phyloP scores from a whole-genome alignment of 2,329 filamentous ascomycete genomes.

The Aspergillus sp. region DNA sequence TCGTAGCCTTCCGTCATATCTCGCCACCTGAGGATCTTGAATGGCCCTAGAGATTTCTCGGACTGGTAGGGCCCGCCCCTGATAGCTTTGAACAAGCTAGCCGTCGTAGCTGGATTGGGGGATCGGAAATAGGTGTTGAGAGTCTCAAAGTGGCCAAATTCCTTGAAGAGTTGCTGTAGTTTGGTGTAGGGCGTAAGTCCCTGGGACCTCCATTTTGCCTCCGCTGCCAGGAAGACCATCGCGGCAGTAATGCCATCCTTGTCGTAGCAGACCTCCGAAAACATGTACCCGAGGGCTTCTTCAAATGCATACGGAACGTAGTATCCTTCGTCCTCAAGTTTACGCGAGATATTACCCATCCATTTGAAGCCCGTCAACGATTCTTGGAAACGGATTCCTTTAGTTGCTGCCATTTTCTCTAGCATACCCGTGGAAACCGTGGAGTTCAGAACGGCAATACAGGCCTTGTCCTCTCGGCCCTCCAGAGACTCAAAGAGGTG shows the following conservation, averaged over 20 bases:
- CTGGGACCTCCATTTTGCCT: slow-evolving; percentile 50
- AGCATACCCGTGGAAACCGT: slow-evolving; percentile 66
- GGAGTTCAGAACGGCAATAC: slow-evolving; percentile 59
- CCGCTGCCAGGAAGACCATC: slow-evolving; percentile 58
- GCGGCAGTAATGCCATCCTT: slow-evolving; percentile 65
- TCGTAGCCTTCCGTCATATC: slow-evolving; percentile 63
- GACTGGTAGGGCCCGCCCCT: slow-evolving; percentile 45
- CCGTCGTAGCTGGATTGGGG: slow-evolving; percentile 53
- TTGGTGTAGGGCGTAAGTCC: slow-evolving; percentile 58
- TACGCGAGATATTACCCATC: slow-evolving; percentile 61
- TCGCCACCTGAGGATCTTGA: slow-evolving; percentile 58
- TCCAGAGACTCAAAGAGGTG: slow-evolving; percentile 52
- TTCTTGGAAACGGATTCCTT: slow-evolving; percentile 59
- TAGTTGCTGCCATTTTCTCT: slow-evolving; percentile 53
- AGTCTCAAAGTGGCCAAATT: slow-evolving; percentile 62
- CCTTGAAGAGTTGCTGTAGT: slow-evolving; percentile 56
- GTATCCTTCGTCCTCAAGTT: slow-evolving; percentile 51
- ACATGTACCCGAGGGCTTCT: slow-evolving; percentile 68
- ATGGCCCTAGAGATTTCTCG: slow-evolving; percentile 49
- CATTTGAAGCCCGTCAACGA: slow-evolving; percentile 69
- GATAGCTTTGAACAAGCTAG: slow-evolving; percentile 56
- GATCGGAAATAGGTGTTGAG: slow-evolving; percentile 65
- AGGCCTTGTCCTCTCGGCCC: slow-evolving; percentile 32
- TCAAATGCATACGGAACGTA: slow-evolving; percentile 61
- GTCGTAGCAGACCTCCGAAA: slow-evolving; percentile 60